Evolutionary conservation across 1,139 yeast species (phyloP), one percentile per base, ranked within the genome.

Genomic region (Spathaspora sp.): DNA sequence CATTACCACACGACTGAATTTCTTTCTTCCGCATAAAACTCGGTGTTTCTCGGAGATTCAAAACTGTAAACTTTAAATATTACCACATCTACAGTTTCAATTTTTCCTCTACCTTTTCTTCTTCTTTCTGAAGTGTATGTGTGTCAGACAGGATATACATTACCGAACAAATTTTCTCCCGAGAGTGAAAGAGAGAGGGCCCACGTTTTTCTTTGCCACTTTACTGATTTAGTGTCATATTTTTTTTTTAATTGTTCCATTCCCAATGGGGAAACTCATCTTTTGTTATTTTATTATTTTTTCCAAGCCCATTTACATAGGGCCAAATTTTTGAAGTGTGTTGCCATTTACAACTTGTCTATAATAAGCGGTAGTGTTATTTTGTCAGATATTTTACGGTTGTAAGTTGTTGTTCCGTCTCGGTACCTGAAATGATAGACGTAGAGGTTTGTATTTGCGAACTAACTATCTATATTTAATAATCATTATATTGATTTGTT

Each of bases 161-260:
- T 5, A 5, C 31, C 13, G 2, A 2, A 8, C 5, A 27, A 11
- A 10, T 6, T 11, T 27, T 5, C 3, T 31, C 13, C 10, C 16
- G 10, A 31, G 36, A 13, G 16, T n/a, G n/a, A n/a, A 29, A 13
- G 16, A 15, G 7, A 15, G 9, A 4, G 16, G 36, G 36, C 36
- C 36, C 36, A 31, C 36, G 36, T 31, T 31, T n/a, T 6, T 31
- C 36, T 31, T 20, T 7, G 23, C 23, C 23, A 20, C 23, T 6
- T 31, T 31, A n/a, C n/a, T 31, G 36, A 31, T 31, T 31, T 31
- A 31, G 36, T 31, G 36, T 13, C 36, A 13, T 31, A 31, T 13
- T 31, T 11, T 31, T 31, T 31, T 31, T 13, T 15, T 13, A 31
- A 31, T 31, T 31, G 36, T 31, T 31, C 11, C 10, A 15, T n/a